These are phyloP conservation scores for Ustilago bromivora DNA, from an alignment of 1,284 basidiomycete species.

Conservation along the genomic window DNA sequence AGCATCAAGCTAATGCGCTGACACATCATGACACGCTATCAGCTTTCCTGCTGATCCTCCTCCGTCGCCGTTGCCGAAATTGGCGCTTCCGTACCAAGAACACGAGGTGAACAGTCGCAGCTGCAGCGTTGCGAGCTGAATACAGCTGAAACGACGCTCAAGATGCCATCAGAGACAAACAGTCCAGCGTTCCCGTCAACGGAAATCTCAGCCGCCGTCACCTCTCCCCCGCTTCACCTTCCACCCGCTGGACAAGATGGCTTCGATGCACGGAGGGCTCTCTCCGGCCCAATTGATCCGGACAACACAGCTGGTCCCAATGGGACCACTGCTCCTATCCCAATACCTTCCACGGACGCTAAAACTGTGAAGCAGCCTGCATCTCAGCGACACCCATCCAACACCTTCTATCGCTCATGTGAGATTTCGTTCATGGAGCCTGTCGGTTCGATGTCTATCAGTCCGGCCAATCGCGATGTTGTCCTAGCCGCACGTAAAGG, in stretches of 20 bases:
- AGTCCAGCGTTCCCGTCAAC: constrained; percentile 37
- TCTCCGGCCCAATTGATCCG: constrained; percentile 18
- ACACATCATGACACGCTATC: background rate
- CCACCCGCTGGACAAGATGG: constrained; percentile 51
- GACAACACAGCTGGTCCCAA: constrained; percentile 4
- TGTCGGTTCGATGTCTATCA: constrained; percentile 68
- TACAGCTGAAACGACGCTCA: background rate
- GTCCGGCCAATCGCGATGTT: constrained; percentile 67
- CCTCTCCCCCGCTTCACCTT: constrained; percentile 18
- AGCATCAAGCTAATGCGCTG: background rate
- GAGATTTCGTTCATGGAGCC: constrained; percentile 61
- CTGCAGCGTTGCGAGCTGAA: background rate
- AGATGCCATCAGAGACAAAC: constrained; percentile 19
- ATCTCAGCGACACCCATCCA: constrained; percentile 41
- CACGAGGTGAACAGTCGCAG: background rate
- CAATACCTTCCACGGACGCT: constrained; percentile 25
- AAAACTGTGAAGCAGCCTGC: constrained; percentile 21
- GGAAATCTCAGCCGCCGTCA: constrained; percentile 34
- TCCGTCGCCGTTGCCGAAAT: background rate
- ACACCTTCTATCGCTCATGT: constrained; percentile 52
- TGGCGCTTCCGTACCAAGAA: background rate
- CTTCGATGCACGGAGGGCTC: constrained; percentile 34
- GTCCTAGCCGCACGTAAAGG: constrained; percentile 77
- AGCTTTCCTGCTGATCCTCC: background rate
- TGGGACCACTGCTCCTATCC: constrained; percentile 24